Evolutionary conservation across 2,329 filamentous ascomycete species (phyloP).

Genomic region (Colletotrichum sp.): DNA sequence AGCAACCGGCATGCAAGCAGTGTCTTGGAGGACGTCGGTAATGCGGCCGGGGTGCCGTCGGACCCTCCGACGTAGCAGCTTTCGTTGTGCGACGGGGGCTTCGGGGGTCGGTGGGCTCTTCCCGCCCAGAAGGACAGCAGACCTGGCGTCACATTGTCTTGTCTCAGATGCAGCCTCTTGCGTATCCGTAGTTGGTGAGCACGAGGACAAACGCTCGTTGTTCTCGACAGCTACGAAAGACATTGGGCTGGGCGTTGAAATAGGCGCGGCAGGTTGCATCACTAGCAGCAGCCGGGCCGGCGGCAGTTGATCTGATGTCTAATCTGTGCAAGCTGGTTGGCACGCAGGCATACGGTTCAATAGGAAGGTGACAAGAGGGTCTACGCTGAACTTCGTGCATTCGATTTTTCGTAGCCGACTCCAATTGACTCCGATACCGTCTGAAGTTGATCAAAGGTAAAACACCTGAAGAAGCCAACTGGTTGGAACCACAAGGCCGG

Average conservation of each 20-base stretch:
- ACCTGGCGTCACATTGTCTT: background rate
- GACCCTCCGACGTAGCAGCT: conserved; percentile 4
- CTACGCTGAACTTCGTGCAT: background rate
- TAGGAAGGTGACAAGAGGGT: background rate
- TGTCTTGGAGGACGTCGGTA: conserved; percentile 1
- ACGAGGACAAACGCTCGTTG: background rate
- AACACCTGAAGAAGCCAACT: background rate
- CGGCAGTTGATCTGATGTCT: conserved; percentile 6
- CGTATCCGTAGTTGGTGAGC: background rate
- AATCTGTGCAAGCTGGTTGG: conserved; percentile 1
- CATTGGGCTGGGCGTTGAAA: background rate
- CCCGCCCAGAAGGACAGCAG: background rate
- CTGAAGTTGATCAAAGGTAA: background rate
- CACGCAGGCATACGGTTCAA: background rate
- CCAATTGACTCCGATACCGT: background rate
- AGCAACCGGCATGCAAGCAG: conserved; percentile 7
- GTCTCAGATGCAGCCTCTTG: background rate
- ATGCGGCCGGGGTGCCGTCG: conserved; percentile 2
- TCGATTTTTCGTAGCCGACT: background rate
- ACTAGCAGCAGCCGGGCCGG: background rate
- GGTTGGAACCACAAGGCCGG: background rate
- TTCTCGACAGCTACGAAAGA: background rate
- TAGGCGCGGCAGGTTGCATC: conserved; percentile 5
- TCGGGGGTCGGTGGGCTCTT: background rate
- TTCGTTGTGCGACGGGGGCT: background rate